Evolutionary conservation across 495 filamentous ascomycete species (phyloP).

Genomic region (Astrothelium macrocarpum): DNA sequence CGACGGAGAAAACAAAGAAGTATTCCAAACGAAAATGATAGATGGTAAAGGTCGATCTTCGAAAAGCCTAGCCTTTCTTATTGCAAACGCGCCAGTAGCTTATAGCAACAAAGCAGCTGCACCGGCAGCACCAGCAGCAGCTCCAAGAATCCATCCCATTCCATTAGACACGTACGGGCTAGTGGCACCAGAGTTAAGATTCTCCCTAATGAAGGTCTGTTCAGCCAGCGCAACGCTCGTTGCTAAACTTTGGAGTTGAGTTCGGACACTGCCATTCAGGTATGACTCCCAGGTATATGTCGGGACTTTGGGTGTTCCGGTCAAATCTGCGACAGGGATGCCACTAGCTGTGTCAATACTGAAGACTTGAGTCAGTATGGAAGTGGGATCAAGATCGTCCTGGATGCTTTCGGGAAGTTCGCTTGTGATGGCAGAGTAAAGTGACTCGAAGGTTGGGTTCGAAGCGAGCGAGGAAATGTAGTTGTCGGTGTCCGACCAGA

Average conservation of each 20-base stretch:
- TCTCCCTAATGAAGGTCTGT: neutral
- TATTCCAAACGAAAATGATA: no score
- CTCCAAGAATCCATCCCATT: neutral
- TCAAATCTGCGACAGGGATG: neutral
- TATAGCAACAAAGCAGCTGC: neutral
- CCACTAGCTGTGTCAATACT: neutral
- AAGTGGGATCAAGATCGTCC: neutral
- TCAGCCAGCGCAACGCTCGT: neutral
- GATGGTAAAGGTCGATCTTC: neutral
- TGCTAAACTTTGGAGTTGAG: neutral
- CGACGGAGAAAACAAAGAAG: no score
- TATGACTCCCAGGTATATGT: neutral
- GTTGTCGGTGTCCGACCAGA: neutral
- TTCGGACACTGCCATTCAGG: neutral
- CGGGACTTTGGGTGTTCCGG: neutral
- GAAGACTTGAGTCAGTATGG: neutral
- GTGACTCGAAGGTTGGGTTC: neutral
- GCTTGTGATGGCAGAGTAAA: neutral
- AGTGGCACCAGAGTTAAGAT: neutral
- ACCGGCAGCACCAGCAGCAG: neutral
- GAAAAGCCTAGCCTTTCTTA: neutral
- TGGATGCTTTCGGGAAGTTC: neutral
- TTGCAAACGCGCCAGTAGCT: neutral
- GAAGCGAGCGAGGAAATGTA: neutral
- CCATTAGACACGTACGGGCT: neutral